Evolutionary conservation across 768 basidiomycete genomes (phyloP).

Genomic region (Tylopilus felleus): DNA sequence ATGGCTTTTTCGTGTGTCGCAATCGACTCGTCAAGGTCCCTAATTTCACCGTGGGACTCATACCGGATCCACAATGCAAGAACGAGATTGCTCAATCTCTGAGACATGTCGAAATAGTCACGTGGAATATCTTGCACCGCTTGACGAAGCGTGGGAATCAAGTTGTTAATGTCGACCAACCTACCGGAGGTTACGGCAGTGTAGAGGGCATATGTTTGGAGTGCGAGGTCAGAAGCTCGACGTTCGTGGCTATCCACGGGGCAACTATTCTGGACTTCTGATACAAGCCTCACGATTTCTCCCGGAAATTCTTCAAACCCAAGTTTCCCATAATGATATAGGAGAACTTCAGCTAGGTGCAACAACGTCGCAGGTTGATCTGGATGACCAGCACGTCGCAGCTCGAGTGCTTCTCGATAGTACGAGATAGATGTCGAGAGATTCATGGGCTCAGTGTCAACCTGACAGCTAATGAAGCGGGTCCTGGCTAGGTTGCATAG

Average conservation of each 20-base stretch:
- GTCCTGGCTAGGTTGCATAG: constrained; percentile 11
- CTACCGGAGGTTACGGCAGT: background rate
- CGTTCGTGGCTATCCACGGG: background rate
- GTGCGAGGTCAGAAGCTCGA: background rate
- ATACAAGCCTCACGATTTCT: background rate
- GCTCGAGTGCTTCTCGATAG: constrained; percentile 10
- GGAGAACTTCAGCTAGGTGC: background rate
- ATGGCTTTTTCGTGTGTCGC: background rate
- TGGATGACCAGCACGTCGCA: constrained; percentile 1
- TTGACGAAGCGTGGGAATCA: background rate
- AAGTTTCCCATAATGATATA: background rate
- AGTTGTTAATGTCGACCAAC: background rate
- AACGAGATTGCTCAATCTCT: constrained; percentile 13
- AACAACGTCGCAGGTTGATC: constrained; percentile 8
- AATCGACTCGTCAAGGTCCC: constrained; percentile 19
- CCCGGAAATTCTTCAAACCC: background rate
- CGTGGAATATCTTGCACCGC: background rate
- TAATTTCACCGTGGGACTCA: background rate
- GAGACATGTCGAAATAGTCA: constrained; percentile 3
- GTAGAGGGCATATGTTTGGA: background rate
- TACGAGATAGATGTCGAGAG: background rate
- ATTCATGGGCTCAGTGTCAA: background rate
- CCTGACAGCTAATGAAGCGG: background rate
- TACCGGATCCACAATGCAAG: constrained; percentile 6
- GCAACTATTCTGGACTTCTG: background rate